Conservation (phyloP, 441 rosid species). For the Adansonia grandidieri region DNA sequence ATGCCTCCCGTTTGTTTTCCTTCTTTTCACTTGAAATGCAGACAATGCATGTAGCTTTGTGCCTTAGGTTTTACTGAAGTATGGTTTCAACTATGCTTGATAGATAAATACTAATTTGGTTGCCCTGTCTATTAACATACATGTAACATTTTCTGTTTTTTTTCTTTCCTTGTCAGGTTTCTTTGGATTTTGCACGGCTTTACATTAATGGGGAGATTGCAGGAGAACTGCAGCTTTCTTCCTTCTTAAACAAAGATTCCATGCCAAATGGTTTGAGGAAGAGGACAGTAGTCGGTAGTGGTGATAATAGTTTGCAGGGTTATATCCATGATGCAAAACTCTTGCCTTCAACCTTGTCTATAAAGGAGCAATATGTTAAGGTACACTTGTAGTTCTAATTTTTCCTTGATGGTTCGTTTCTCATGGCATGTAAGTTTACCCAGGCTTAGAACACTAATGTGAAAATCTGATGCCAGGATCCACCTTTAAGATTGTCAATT, state of each 20-base stretch:
- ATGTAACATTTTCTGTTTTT: neutral
- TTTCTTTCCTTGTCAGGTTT: slow-evolving; percentile 43
- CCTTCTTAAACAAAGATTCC: slow-evolving; percentile 36
- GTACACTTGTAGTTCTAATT: slow-evolving; percentile 38
- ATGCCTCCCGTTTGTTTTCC: neutral
- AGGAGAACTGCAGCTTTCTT: slow-evolving; percentile 50
- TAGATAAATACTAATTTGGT: neutral
- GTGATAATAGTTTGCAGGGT: slow-evolving; percentile 52
- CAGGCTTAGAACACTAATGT: slow-evolving; percentile 20
- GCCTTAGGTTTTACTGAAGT: neutral
- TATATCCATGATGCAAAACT: slow-evolving; percentile 52
- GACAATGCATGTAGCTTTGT: neutral
- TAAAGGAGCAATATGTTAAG: slow-evolving; percentile 51
- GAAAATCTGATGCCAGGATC: slow-evolving; percentile 48
- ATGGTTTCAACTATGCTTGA: neutral
- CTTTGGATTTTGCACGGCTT: slow-evolving; percentile 48
- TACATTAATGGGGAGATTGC: slow-evolving; percentile 56
- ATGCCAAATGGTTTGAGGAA: slow-evolving; percentile 35
- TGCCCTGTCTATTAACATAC: neutral
- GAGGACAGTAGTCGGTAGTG: slow-evolving; percentile 46
- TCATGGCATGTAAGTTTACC: slow-evolving; percentile 4
- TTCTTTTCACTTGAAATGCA: neutral
- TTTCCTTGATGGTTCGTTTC: neutral
- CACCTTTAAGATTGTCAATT: slow-evolving; percentile 60
- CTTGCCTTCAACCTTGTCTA: slow-evolving; percentile 43